Conservation (phyloP, 1,139 yeast species). For the Pichia sorboxylosa region DNA sequence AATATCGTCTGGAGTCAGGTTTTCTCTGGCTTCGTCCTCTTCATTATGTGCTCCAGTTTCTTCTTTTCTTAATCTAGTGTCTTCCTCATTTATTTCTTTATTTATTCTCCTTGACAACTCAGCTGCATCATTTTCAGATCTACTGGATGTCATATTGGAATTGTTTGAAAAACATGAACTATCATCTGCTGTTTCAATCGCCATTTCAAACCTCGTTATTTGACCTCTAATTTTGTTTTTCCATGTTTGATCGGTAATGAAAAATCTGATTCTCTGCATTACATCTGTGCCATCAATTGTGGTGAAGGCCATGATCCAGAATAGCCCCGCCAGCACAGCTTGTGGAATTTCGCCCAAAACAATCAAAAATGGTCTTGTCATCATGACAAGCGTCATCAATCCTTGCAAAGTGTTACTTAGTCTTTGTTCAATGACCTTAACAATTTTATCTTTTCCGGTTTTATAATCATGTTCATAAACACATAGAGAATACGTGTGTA, state of each 20-base stretch:
- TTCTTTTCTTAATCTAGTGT: neutral
- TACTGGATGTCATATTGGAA: neutral
- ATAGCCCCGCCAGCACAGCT: constrained; percentile 82
- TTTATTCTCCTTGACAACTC: neutral
- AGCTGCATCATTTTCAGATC: neutral
- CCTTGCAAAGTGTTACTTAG: constrained; percentile 81
- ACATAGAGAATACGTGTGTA: constrained; percentile 73
- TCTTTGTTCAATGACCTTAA: constrained; percentile 78
- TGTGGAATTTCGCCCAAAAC: constrained; percentile 87
- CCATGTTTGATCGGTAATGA: constrained; percentile 47
- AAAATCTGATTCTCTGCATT: constrained; percentile 47
- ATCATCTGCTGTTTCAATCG: constrained; percentile 1
- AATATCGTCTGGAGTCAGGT: neutral
- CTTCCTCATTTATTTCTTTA: neutral
- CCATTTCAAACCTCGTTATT: too few species aligned
- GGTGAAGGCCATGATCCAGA: constrained; percentile 83
- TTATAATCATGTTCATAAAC: constrained; percentile 35
- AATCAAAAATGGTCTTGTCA: constrained; percentile 76
- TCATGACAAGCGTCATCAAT: constrained; percentile 66
- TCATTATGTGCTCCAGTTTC: neutral
- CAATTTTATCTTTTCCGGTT: constrained; percentile 30
- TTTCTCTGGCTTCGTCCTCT: too few species aligned
- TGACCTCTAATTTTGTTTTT: constrained; percentile 4
- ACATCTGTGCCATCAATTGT: constrained; percentile 64
- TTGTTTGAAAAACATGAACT: neutral